Evolutionary conservation across 1,139 yeast species (phyloP).

Genomic region (Pichia sorboxylosa): DNA sequence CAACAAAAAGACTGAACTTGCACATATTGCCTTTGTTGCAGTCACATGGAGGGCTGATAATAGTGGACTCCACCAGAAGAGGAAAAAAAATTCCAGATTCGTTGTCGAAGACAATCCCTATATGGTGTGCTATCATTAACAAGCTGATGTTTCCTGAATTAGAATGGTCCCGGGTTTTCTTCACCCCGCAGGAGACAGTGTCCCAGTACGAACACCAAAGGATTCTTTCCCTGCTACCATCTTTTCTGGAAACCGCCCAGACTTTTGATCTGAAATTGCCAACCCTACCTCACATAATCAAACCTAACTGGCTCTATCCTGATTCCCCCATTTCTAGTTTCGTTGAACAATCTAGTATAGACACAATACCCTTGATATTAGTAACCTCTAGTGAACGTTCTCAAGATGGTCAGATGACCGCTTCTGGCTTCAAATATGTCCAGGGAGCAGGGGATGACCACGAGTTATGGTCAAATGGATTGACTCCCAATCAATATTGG

Average conservation of each 20-base stretch:
- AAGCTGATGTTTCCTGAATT: constrained; percentile 31
- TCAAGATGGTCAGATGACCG: constrained; percentile 40
- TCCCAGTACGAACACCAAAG: constrained; percentile 46
- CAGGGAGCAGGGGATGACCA: constrained; percentile 95
- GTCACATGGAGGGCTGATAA: constrained; percentile 34
- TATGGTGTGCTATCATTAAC: constrained; percentile 82
- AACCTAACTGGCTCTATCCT: constrained; percentile 68
- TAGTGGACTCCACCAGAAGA: constrained; percentile 78
- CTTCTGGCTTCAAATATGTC: constrained; percentile 46
- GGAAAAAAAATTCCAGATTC: constrained; percentile 86
- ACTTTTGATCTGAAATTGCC: constrained; percentile 16
- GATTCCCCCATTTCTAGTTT: constrained; percentile 9
- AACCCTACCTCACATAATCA: constrained; percentile 2
- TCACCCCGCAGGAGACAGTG: constrained; percentile 43
- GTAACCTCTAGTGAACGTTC: constrained; percentile 56
- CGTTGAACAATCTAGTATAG: not conserved
- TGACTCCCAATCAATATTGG: constrained; percentile 40
- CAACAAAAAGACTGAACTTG: constrained; percentile 58
- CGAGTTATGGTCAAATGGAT: constrained; percentile 63
- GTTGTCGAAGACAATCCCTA: constrained; percentile 72
- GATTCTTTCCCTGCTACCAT: constrained; percentile 39
- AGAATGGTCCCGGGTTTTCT: constrained; percentile 26
- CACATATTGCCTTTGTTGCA: constrained; percentile 46
- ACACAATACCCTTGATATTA: constrained; percentile 27
- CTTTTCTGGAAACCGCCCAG: constrained; percentile 37